A percentile compares a stretch with the other conserved stretches of the same genome.
Evolutionary conservation across 2,329 filamentous ascomycete genomes (phyloP).

Genomic region (Hypoxylon sp.): DNA sequence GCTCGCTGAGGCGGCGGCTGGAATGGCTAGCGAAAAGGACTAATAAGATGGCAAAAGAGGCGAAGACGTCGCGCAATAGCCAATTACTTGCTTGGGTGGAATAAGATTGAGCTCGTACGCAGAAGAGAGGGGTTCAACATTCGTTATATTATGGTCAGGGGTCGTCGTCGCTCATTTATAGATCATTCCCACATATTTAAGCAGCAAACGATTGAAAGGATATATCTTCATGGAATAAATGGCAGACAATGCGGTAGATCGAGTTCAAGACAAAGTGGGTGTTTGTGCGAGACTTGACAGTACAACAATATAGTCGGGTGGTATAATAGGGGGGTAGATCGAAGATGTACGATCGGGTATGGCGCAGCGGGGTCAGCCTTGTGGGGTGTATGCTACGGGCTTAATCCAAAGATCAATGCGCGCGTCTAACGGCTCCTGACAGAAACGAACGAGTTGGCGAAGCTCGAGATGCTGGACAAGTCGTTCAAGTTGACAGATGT

Average conservation of each 20-base stretch:
- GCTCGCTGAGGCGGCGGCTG: background rate
- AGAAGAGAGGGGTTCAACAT: conserved; percentile 24
- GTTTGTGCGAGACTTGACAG: background rate
- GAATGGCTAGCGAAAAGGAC: background rate
- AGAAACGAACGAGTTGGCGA: conserved; percentile 1
- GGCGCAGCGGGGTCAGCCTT: conserved; percentile 25
- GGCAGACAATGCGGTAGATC: background rate
- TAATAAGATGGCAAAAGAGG: background rate
- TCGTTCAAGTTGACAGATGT: conserved; percentile 24
- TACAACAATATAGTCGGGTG: background rate
- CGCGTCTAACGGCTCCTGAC: background rate
- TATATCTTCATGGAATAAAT: conserved; percentile 9
- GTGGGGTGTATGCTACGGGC: conserved; percentile 2
- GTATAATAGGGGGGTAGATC: background rate
- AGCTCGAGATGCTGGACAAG: background rate
- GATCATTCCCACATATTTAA: conserved; percentile 21
- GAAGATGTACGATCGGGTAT: conserved; percentile 15
- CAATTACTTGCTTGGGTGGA: background rate
- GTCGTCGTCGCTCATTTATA: conserved; percentile 20
- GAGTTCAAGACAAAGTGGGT: conserved; percentile 1
- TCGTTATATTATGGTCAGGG: conserved; percentile 21
- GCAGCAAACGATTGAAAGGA: background rate
- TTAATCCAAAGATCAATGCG: background rate
- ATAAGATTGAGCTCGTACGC: conserved; percentile 22
- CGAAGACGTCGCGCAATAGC: background rate